Conservation (phyloP, 176 grass and related monocot species). For the Aechmea fasciata region DNA sequence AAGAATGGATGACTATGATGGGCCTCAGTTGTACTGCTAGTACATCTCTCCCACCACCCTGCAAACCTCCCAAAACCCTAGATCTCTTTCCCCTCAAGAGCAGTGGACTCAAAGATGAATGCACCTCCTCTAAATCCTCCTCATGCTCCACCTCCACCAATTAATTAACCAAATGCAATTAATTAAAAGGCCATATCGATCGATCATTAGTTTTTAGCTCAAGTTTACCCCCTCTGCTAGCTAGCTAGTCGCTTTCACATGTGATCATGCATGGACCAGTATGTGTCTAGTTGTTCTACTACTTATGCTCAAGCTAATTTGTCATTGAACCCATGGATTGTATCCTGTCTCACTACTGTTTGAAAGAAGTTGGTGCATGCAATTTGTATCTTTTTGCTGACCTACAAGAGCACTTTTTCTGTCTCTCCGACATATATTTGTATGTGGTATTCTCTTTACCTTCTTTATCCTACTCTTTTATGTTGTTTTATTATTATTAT, state of each 20-base stretch:
- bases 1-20: conserved; percentile 27
- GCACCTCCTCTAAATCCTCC: conserved; percentile 83
- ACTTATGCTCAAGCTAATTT: no score
- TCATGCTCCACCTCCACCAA: conserved; percentile 93
- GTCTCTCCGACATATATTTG: no score
- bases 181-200: neutral
- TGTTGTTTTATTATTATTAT: no score
- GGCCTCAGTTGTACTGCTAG: conserved; percentile 5
- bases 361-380: no score
- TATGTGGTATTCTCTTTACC: no score
- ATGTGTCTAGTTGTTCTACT: no score
- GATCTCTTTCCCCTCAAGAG: conserved; percentile 82
- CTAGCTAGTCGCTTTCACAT: neutral
- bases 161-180: conserved; percentile 10
- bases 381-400: no score
- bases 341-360: no score
- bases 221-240: neutral
- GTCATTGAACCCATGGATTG: no score
- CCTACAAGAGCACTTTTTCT: no score
- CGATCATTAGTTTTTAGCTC: neutral
- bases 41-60: conserved; percentile 36
- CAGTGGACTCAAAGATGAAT: conserved; percentile 72
- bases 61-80: conserved; percentile 57
- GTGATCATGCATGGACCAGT: no score
- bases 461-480: no score